These are phyloP conservation scores for Stachybotrys echinatus DNA, from an alignment of 2,329 filamentous ascomycete genomes.

Conservation along the genomic window DNA sequence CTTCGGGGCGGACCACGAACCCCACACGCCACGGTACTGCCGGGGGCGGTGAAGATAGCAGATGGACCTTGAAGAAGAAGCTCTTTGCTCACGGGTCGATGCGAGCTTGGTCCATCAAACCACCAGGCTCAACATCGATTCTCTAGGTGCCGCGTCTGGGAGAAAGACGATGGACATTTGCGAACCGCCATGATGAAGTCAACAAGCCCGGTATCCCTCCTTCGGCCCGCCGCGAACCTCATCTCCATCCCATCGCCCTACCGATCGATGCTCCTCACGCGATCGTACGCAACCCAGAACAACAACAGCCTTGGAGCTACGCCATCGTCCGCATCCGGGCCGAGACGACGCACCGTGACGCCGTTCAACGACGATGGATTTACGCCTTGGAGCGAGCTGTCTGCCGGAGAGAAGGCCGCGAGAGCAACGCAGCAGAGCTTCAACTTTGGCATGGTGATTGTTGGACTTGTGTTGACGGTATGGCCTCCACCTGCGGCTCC, in stretches of 20 bases:
- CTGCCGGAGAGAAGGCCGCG: constrained; percentile 69
- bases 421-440: constrained; percentile 86
- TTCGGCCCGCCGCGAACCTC: constrained; percentile 25
- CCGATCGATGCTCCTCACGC: constrained; percentile 32
- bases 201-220: constrained; percentile 27
- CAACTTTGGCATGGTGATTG: constrained; percentile 74
- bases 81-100: no score
- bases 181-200: constrained; percentile 41
- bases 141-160: background rate
- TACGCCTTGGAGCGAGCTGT: constrained; percentile 76
- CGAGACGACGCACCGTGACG: constrained; percentile 67
- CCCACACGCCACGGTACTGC: constrained; percentile 21
- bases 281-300: constrained; percentile 56
- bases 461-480: constrained; percentile 74
- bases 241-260: constrained; percentile 18
- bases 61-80: no score
- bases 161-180: constrained; percentile 26
- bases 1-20: constrained; percentile 13
- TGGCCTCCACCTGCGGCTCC: background rate
- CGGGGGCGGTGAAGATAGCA: constrained; percentile 31
- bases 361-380: constrained; percentile 81
- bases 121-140: no score
- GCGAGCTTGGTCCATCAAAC: no score
- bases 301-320: constrained; percentile 28
- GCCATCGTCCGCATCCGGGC: constrained; percentile 22